Evolutionary conservation across 2,329 filamentous ascomycete genomes (phyloP).

Genomic region (Lithohypha guttulata): DNA sequence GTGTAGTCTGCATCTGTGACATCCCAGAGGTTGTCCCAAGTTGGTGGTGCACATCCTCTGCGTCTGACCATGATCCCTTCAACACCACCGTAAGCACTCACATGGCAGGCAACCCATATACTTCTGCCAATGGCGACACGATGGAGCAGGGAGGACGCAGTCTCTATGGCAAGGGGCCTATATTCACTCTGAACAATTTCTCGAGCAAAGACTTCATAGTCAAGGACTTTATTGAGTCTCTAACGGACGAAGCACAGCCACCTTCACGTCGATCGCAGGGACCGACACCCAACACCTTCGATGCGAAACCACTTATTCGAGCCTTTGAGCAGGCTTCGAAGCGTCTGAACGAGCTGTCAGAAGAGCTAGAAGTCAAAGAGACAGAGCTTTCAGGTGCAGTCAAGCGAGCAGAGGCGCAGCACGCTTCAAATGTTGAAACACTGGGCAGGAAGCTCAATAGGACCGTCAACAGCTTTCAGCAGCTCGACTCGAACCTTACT

Average conservation of each 20-base stretch:
- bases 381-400: constrained; percentile 86
- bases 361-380: constrained; percentile 80
- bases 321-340: constrained; percentile 68
- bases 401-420: constrained; percentile 79
- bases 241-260: constrained; percentile 77
- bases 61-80: too few relatives aligned
- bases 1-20: too few relatives aligned
- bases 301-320: constrained; percentile 91
- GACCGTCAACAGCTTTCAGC: constrained; percentile 84
- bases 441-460: constrained; percentile 82
- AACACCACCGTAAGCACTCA: too few relatives aligned
- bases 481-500: constrained; percentile 73
- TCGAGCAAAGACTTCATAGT: constrained; percentile 91
- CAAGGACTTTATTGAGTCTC: constrained; percentile 88
- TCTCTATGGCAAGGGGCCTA: constrained; percentile 67
- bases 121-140: background rate
- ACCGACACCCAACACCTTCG: constrained; percentile 51
- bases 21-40: too few relatives aligned
- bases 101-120: background rate
- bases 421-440: constrained; percentile 81
- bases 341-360: constrained; percentile 44
- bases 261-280: constrained; percentile 59
- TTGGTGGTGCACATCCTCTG: too few relatives aligned
- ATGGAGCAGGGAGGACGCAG: constrained; percentile 37
- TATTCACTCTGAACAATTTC: constrained; percentile 80